phyloP scores from a whole-genome alignment of 768 basidiomycete species.

The Boletellus ananas region DNA sequence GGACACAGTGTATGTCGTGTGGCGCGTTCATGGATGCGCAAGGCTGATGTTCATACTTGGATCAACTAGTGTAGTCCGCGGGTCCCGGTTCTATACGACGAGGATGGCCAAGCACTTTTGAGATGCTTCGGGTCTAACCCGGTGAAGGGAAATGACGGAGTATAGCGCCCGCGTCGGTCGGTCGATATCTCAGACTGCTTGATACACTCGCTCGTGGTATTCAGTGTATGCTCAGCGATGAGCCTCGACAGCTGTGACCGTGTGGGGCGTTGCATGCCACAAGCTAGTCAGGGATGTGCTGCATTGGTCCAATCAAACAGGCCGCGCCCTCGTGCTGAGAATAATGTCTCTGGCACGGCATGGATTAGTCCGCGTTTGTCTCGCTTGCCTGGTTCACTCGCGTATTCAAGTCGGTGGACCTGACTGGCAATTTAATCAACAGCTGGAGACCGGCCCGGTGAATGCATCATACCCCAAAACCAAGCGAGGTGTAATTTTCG shows the following conservation, averaged over 20 bases:
- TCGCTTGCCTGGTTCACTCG: no score
- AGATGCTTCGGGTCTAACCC: conserved; percentile 17
- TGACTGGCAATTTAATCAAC: no score
- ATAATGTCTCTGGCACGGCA: no score
- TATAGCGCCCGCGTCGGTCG: conserved; percentile 4
- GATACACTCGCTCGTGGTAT: conserved; percentile 7
- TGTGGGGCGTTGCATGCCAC: no score
- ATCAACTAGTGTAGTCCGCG: conserved; percentile 25
- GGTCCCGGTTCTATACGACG: conserved; percentile 8
- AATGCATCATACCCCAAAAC: no score
- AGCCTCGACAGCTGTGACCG: neutral
- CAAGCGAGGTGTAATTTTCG: no score
- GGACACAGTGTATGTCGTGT: conserved; percentile 15
- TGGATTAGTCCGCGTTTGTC: no score
- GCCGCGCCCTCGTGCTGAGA: no score
- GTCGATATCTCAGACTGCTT: conserved; percentile 14
- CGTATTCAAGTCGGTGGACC: no score
- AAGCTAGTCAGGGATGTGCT: no score
- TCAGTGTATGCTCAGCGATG: conserved; percentile 1
- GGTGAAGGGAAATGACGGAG: conserved; percentile 9
- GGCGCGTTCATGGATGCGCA: neutral
- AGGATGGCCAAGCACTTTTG: conserved; percentile 5
- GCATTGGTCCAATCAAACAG: no score
- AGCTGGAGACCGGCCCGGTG: no score
- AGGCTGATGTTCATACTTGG: neutral